phyloP scores from a whole-genome alignment of 495 filamentous ascomycete genomes.

The Neurospora tetrasperma region DNA sequence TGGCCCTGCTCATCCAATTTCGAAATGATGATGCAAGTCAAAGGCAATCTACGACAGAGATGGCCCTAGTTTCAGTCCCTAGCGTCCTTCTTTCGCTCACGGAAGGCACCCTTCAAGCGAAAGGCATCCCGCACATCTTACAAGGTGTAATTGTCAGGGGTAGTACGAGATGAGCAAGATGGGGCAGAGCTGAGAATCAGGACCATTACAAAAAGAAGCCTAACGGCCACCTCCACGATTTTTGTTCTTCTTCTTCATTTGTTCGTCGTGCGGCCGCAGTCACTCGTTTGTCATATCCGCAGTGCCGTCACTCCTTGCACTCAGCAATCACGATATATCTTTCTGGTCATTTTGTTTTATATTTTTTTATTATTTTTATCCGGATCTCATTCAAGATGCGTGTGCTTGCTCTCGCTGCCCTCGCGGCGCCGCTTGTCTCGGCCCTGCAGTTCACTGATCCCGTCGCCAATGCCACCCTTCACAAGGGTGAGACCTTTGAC shows the following conservation, averaged over 20 bases:
- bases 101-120: neutral
- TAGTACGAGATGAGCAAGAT: neutral
- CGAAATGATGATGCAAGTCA: neutral
- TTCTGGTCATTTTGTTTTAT: neutral
- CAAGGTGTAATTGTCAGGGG: neutral
- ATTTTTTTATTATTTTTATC: neutral
- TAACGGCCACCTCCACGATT: neutral
- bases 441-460: constrained; percentile 22
- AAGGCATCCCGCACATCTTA: neutral
- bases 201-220: neutral
- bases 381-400: constrained; percentile 14
- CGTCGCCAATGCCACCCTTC: constrained; percentile 22
- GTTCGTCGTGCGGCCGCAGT: neutral
- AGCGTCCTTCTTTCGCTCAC: neutral
- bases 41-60: neutral
- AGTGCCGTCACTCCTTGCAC: neutral
- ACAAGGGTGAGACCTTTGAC: constrained; percentile 25
- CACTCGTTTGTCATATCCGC: neutral
- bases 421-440: constrained; percentile 23
- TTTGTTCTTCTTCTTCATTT: constrained; percentile 1
- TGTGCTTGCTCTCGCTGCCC: constrained; percentile 16
- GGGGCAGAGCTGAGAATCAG: neutral
- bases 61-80: neutral
- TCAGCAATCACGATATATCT: neutral
- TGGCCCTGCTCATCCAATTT: neutral